Evolutionary conservation across 148 eudicot species (phyloP).

Genomic region (Tetragonia tetragonoides): DNA sequence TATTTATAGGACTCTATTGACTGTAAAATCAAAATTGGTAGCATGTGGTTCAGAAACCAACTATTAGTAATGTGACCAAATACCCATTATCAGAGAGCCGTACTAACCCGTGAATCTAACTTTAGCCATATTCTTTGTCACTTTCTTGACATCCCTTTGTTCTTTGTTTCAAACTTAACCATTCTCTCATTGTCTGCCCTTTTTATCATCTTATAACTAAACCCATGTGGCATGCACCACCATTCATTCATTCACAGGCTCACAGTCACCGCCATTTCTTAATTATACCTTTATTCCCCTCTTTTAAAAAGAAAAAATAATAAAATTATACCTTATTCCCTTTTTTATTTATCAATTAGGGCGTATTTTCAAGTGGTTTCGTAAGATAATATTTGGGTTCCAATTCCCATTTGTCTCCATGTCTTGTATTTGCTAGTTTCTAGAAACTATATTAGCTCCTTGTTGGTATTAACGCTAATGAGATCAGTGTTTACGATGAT

Average conservation of each 20-base stretch:
- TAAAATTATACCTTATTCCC: too few relatives aligned
- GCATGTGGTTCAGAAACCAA: neutral
- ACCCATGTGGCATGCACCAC: conserved; percentile 29
- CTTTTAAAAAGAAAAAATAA: too few relatives aligned
- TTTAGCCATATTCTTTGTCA: conserved; percentile 20
- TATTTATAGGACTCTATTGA: too few relatives aligned
- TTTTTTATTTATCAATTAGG: too few relatives aligned
- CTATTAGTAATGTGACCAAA: conserved; percentile 4
- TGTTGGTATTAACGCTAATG: too few relatives aligned
- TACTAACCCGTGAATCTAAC: conserved; percentile 25
- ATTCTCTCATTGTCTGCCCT: conserved; percentile 1
- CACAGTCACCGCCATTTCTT: conserved; percentile 15
- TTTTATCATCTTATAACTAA: conserved; percentile 5
- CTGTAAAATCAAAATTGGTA: neutral
- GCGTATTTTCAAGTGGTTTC: too few relatives aligned
- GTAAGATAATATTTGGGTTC: too few relatives aligned
- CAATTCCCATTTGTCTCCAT: too few relatives aligned
- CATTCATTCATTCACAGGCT: neutral
- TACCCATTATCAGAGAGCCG: neutral
- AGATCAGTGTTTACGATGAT: too few relatives aligned
- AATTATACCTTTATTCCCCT: neutral
- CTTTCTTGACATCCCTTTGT: conserved; percentile 4
- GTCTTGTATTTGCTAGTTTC: too few relatives aligned
- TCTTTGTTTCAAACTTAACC: conserved; percentile 17
- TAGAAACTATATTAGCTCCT: too few relatives aligned